phyloP scores from a whole-genome alignment of 345 rosid species.

The Eucalyptus fibrosa region DNA sequence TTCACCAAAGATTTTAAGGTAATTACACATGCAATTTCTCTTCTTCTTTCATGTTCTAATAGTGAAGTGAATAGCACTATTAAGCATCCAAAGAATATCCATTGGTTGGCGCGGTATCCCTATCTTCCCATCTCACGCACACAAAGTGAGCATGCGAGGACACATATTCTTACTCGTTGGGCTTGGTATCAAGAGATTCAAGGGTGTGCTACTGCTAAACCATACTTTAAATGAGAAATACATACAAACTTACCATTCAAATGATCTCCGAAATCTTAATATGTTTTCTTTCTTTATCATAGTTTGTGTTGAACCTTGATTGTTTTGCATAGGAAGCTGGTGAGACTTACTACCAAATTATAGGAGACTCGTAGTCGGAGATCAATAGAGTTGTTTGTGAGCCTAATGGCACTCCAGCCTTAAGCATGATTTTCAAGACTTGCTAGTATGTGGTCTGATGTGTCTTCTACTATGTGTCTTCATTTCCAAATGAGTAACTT shows the following conservation, averaged over 20 bases:
- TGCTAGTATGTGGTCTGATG: too few species aligned
- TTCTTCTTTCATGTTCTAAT: not conserved
- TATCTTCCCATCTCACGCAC: not conserved
- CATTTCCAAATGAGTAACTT: too few species aligned
- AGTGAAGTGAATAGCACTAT: not conserved
- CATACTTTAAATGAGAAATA: not conserved
- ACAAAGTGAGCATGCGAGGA: not conserved
- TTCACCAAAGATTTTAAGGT: not conserved
- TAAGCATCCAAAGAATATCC: not conserved
- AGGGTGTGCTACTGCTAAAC: not conserved
- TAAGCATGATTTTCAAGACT: slow-evolving; percentile 50
- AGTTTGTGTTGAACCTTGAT: not conserved
- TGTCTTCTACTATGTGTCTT: too few species aligned
- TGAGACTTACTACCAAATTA: slow-evolving; percentile 33
- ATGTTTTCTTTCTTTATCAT: not conserved
- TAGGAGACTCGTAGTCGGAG: slow-evolving; percentile 38
- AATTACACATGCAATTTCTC: not conserved
- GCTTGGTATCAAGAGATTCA: not conserved
- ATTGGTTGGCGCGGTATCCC: not conserved
- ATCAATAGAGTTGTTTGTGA: slow-evolving; percentile 35
- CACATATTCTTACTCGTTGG: not conserved
- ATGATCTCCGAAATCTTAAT: not conserved
- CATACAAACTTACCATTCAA: not conserved
- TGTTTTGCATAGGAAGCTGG: slow-evolving; percentile 19
- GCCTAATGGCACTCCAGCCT: slow-evolving; percentile 28